phyloP scores from a whole-genome alignment of 148 eudicot genomes.

The Gaultheria prostrata region DNA sequence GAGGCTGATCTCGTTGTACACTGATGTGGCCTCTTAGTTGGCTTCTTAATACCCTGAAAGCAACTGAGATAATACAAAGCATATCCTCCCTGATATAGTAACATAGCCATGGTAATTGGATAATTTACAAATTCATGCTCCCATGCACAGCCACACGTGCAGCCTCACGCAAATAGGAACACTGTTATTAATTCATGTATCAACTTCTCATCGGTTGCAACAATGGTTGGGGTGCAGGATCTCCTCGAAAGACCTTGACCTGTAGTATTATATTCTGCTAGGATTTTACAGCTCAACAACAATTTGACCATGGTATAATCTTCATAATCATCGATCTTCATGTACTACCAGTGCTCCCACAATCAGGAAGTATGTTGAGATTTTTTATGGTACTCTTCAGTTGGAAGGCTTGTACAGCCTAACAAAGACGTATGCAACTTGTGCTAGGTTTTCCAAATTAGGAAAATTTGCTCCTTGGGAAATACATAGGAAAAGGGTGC shows the following conservation, averaged over 20 bases:
- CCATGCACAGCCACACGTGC: not conserved
- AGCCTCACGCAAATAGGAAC: not conserved
- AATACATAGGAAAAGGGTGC: not conserved
- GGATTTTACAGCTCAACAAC: not conserved
- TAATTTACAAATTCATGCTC: not conserved
- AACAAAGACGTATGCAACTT: not conserved
- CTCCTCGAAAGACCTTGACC: not conserved
- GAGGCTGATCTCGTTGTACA: not conserved
- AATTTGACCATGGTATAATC: not conserved
- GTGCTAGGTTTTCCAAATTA: not conserved
- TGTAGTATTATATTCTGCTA: not conserved
- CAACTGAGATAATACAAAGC: not conserved
- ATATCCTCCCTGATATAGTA: not conserved
- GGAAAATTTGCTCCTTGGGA: not conserved
- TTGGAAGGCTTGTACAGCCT: not conserved
- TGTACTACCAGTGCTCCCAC: not conserved
- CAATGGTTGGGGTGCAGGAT: not conserved
- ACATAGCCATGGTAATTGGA: not conserved
- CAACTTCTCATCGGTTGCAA: not conserved
- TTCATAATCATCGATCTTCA: not conserved
- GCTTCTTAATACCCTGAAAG: not conserved
- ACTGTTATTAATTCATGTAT: not conserved
- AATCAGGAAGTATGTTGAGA: not conserved
- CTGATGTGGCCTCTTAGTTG: not conserved
- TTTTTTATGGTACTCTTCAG: not conserved